Percentiles rank a stretch among this genome's conserved stretches.
These are phyloP conservation scores for Fusarium proliferatum DNA, from an alignment of 2,329 filamentous ascomycete species.

Conservation along the genomic window DNA sequence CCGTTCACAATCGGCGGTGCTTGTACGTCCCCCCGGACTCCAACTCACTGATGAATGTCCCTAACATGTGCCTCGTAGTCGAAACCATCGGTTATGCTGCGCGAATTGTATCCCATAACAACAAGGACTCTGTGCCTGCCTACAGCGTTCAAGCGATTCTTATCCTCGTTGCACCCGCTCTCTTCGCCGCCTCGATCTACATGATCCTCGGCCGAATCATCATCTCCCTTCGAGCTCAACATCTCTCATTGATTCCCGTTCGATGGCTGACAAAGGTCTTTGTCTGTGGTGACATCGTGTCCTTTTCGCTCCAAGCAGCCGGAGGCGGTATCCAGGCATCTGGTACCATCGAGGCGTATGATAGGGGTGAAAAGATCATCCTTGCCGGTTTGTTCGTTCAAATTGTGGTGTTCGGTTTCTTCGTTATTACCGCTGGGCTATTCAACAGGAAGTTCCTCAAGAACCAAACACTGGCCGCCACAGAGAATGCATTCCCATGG, in stretches of 20 bases:
- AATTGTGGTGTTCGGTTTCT: slow-evolving; percentile 63
- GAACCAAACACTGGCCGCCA: not conserved
- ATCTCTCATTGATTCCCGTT: not conserved
- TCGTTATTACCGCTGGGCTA: slow-evolving; percentile 51
- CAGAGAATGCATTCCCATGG: slow-evolving; percentile 31
- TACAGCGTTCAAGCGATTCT: not conserved
- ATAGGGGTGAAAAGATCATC: slow-evolving; percentile 57
- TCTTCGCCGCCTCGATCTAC: not conserved
- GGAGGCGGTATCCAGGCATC: too few relatives aligned
- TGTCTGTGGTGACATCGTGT: not conserved
- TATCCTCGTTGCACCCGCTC: not conserved
- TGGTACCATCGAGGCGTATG: too few relatives aligned
- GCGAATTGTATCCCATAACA: not conserved
- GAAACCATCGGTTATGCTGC: not conserved
- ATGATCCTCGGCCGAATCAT: not conserved
- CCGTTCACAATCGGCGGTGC: not conserved
- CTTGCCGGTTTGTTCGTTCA: slow-evolving; percentile 64
- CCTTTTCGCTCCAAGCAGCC: not conserved
- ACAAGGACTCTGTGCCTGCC: not conserved
- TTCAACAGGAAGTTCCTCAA: not conserved
- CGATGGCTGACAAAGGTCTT: not conserved
- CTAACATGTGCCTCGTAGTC: too few relatives aligned
- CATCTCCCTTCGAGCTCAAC: not conserved
- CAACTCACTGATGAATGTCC: too few relatives aligned
- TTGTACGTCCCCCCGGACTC: too few relatives aligned